A percentile compares a stretch with the other conserved stretches of the same genome.
Conservation (phyloP, 331 rosid species). For the Acacia concinna region DNA sequence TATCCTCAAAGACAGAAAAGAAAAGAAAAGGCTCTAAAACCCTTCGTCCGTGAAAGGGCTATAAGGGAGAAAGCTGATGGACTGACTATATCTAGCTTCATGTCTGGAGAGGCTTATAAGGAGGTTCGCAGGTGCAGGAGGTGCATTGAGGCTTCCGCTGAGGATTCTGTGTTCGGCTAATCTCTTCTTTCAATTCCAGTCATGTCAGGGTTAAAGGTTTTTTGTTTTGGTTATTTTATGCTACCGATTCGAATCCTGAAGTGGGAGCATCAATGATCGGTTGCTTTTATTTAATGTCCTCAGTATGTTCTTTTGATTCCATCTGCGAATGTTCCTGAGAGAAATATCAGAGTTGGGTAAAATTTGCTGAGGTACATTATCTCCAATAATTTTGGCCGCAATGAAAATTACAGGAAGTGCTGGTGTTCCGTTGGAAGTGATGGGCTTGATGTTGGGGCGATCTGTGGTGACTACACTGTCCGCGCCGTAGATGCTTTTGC, state of each 20-base stretch:
- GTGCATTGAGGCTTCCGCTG: too few relatives aligned
- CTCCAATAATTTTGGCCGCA: background rate
- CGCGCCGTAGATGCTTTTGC: conserved; percentile 95
- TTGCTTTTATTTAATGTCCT: background rate
- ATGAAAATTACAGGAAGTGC: conserved; percentile 65
- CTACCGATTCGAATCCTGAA: conserved; percentile 16
- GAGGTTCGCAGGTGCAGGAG: too few relatives aligned
- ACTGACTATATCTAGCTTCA: too few relatives aligned
- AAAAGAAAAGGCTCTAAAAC: too few relatives aligned
- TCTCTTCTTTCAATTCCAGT: background rate
- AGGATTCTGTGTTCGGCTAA: background rate
- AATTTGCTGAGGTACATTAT: too few relatives aligned
- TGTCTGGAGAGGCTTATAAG: too few relatives aligned
- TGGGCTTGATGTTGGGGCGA: conserved; percentile 98
- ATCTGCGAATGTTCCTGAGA: background rate
- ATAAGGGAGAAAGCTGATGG: too few relatives aligned
- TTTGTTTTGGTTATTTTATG: background rate
- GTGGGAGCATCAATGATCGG: background rate
- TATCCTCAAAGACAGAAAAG: too few relatives aligned
- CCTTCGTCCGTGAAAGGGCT: too few relatives aligned
- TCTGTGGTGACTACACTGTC: conserved; percentile 86
- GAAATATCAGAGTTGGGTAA: too few relatives aligned
- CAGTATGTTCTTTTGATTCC: background rate
- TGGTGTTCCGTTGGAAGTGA: conserved; percentile 98
- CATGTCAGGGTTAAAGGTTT: background rate